Conservation (phyloP, 495 filamentous ascomycete species). For the Viridothelium virens region DNA sequence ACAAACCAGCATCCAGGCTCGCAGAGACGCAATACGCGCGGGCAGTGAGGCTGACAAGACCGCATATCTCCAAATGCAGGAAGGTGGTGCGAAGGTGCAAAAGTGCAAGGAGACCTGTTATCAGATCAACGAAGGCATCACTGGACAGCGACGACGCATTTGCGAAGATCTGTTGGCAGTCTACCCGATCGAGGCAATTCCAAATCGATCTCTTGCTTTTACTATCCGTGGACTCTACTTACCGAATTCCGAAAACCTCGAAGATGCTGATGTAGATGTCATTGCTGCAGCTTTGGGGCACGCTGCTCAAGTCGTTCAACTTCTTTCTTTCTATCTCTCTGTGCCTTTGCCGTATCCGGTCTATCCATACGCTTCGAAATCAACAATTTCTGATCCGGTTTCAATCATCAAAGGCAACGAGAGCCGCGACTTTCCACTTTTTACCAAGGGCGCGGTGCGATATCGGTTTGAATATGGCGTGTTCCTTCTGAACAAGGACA, state of each 20-base stretch:
- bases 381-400: constrained; percentile 73
- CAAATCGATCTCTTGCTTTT: constrained; percentile 59
- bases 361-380: constrained; percentile 59
- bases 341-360: constrained; percentile 77
- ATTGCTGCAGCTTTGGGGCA: constrained; percentile 78
- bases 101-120: constrained; percentile 47
- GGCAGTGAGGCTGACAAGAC: constrained; percentile 46
- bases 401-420: constrained; percentile 38
- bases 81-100: constrained; percentile 42
- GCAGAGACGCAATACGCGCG: constrained; percentile 56
- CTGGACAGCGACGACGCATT: constrained; percentile 76
- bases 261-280: constrained; percentile 54
- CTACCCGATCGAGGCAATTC: constrained; percentile 68
- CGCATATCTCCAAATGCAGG: constrained; percentile 43
- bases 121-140: constrained; percentile 53
- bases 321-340: constrained; percentile 75
- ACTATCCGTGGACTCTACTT: constrained; percentile 66
- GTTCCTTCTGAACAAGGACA: constrained; percentile 87
- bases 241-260: constrained; percentile 64
- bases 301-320: constrained; percentile 65
- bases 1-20: constrained; percentile 53
- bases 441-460: constrained; percentile 63
- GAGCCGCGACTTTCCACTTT: constrained; percentile 51
- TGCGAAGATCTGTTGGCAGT: constrained; percentile 70
- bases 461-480: constrained; percentile 93